Evolutionary conservation across 2,329 filamentous ascomycete genomes (phyloP).

Genomic region (Mollisiaceae sp.): DNA sequence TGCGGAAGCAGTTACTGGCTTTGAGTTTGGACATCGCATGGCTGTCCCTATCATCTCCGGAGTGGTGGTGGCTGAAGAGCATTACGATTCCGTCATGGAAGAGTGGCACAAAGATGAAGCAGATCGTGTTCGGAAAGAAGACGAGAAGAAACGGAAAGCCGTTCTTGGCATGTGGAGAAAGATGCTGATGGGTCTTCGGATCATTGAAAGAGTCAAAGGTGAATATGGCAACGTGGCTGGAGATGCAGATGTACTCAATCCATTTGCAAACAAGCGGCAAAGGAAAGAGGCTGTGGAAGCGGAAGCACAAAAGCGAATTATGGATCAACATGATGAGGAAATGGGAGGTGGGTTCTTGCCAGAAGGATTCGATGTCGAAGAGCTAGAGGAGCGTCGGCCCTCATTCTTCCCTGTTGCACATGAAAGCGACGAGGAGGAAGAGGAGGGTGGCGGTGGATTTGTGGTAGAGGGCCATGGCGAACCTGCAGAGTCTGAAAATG

Average conservation of each 20-base stretch:
- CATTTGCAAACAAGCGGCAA: constrained; percentile 52
- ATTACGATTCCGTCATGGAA: constrained; percentile 75
- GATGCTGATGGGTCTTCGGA: constrained; percentile 83
- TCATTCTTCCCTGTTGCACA: constrained; percentile 41
- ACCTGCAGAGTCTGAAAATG: constrained; percentile 11
- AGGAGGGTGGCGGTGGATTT: constrained; percentile 36
- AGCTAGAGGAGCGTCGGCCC: constrained; percentile 32
- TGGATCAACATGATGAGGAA: constrained; percentile 51
- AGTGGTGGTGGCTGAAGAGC: constrained; percentile 84
- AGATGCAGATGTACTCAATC: constrained; percentile 60
- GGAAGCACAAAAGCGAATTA: constrained; percentile 38
- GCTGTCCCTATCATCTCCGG: constrained; percentile 91
- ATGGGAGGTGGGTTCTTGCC: constrained; percentile 67
- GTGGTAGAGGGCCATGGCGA: constrained; percentile 37
- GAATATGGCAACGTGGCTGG: constrained; percentile 72
- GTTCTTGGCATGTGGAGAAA: constrained; percentile 82
- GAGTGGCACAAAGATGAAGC: constrained; percentile 80
- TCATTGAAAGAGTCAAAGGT: constrained; percentile 74
- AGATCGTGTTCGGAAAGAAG: constrained; percentile 77
- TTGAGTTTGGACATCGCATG: constrained; percentile 94
- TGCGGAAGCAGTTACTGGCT: constrained; percentile 93
- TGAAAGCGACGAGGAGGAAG: constrained; percentile 35
- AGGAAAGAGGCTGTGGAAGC: constrained; percentile 38
- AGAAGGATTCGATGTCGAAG: constrained; percentile 58
- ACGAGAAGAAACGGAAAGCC: constrained; percentile 78